These are phyloP conservation scores for Eucalyptus pumila DNA, from an alignment of 345 rosid species.

Conservation along the genomic window DNA sequence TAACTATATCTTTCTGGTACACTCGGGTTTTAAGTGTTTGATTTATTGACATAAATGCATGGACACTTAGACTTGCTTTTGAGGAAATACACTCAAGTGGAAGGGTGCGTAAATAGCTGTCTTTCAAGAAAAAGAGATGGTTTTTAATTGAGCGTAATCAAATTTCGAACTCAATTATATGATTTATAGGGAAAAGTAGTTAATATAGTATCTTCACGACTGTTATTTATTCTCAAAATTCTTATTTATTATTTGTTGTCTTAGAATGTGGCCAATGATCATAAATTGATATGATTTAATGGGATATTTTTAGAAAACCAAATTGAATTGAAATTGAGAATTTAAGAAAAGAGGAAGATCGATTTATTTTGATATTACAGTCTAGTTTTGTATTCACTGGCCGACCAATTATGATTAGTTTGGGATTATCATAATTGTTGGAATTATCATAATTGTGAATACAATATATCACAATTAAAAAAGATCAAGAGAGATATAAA, in stretches of 20 bases:
- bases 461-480: too few relatives aligned
- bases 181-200: neutral
- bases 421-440: too few relatives aligned
- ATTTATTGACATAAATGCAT: neutral
- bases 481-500: too few relatives aligned
- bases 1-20: neutral
- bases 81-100: neutral
- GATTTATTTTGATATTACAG: too few relatives aligned
- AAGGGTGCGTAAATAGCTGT: neutral
- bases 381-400: accelerated
- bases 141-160: neutral
- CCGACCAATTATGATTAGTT: too few relatives aligned
- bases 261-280: too few relatives aligned
- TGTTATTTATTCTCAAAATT: too few relatives aligned
- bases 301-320: too few relatives aligned
- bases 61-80: neutral
- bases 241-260: accelerated
- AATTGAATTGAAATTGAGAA: too few relatives aligned
- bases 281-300: too few relatives aligned
- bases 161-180: neutral
- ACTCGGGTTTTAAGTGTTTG: neutral
- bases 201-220: neutral
- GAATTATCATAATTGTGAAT: too few relatives aligned
- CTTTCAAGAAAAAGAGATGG: neutral
- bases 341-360: too few relatives aligned